Percentiles rank a stretch among this genome's conserved stretches.
These are phyloP conservation scores for Pichia cabralensis DNA, from an alignment of 805 yeast species.

Conservation along the genomic window DNA sequence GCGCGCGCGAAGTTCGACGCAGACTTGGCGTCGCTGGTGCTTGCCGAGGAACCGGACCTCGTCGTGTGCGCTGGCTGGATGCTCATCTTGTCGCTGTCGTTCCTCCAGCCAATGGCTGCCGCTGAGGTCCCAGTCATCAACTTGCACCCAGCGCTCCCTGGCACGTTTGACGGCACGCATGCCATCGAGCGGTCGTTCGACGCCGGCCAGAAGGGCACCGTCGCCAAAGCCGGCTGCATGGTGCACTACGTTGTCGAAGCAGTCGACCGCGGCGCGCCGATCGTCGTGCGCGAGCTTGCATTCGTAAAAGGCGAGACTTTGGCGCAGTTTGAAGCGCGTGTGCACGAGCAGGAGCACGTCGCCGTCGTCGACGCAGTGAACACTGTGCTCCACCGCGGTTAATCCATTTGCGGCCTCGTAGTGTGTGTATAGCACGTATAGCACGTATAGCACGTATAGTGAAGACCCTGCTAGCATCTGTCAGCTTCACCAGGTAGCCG, in stretches of 20 bases:
- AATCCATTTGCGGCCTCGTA: neutral
- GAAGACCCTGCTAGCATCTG: no score
- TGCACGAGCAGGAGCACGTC: slow-evolving; percentile 74
- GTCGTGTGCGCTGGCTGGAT: slow-evolving; percentile 99
- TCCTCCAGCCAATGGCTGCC: slow-evolving; percentile 53
- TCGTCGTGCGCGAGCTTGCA: slow-evolving; percentile 70
- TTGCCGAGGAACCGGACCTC: slow-evolving; percentile 60
- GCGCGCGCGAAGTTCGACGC: slow-evolving; percentile 67
- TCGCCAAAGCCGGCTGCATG: slow-evolving; percentile 83
- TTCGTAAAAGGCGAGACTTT: slow-evolving; percentile 63
- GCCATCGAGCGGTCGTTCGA: slow-evolving; percentile 96
- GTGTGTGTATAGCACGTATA: no score
- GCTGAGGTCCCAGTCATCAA: slow-evolving; percentile 74
- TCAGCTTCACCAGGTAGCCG: no score
- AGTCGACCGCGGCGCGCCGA: slow-evolving; percentile 89
- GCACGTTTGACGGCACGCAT: slow-evolving; percentile 93
- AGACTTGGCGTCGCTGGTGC: slow-evolving; percentile 64
- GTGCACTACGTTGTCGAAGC: slow-evolving; percentile 93
- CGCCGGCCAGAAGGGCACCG: slow-evolving; percentile 81
- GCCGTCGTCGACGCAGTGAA: slow-evolving; percentile 95
- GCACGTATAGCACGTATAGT: no score
- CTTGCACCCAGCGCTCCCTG: slow-evolving; percentile 95
- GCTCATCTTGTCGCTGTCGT: slow-evolving; percentile 76
- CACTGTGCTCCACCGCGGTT: slow-evolving; percentile 29
- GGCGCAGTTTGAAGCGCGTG: slow-evolving; percentile 72